phyloP scores from a whole-genome alignment of 2,329 filamentous ascomycete species.

The Hypoxylon sp. region DNA sequence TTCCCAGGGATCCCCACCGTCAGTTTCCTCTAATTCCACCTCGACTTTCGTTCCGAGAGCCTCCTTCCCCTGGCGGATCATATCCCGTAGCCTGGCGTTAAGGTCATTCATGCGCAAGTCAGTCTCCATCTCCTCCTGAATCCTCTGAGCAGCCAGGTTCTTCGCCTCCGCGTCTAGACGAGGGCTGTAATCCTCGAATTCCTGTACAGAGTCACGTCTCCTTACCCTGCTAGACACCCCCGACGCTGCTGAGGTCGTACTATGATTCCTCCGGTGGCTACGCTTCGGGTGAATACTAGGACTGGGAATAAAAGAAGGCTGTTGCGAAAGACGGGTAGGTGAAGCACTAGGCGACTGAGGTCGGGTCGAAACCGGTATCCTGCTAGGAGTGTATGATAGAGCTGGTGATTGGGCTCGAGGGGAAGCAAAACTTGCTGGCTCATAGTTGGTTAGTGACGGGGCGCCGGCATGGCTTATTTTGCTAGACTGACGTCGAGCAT shows the following conservation, averaged over 20 bases:
- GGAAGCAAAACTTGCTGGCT: slow-evolving; percentile 69
- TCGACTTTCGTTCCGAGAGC: slow-evolving; percentile 84
- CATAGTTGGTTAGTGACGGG: slow-evolving; percentile 57
- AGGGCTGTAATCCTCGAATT: slow-evolving; percentile 61
- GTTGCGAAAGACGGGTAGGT: slow-evolving; percentile 42
- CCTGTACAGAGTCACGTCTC: slow-evolving; percentile 45
- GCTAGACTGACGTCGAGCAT: slow-evolving; percentile 57
- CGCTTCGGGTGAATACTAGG: slow-evolving; percentile 48
- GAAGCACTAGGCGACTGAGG: slow-evolving; percentile 50
- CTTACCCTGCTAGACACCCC: slow-evolving; percentile 47
- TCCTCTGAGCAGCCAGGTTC: slow-evolving; percentile 78
- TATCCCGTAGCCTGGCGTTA: slow-evolving; percentile 82
- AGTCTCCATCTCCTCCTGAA: slow-evolving; percentile 81
- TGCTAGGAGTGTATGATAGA: slow-evolving; percentile 56
- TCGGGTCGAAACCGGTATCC: slow-evolving; percentile 60
- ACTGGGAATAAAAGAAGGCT: slow-evolving; percentile 51
- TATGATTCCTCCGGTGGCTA: slow-evolving; percentile 63
- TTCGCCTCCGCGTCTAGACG: slow-evolving; percentile 77
- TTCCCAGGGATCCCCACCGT: slow-evolving; percentile 35
- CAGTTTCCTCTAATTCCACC: slow-evolving; percentile 64
- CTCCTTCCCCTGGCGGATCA: slow-evolving; percentile 91
- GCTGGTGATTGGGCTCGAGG: slow-evolving; percentile 59
- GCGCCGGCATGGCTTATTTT: slow-evolving; percentile 65
- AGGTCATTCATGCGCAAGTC: slow-evolving; percentile 85
- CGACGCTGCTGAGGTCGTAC: slow-evolving; percentile 61